Conservation (phyloP, 1,284 basidiomycete genomes). For the Trichosporon sp. region DNA sequence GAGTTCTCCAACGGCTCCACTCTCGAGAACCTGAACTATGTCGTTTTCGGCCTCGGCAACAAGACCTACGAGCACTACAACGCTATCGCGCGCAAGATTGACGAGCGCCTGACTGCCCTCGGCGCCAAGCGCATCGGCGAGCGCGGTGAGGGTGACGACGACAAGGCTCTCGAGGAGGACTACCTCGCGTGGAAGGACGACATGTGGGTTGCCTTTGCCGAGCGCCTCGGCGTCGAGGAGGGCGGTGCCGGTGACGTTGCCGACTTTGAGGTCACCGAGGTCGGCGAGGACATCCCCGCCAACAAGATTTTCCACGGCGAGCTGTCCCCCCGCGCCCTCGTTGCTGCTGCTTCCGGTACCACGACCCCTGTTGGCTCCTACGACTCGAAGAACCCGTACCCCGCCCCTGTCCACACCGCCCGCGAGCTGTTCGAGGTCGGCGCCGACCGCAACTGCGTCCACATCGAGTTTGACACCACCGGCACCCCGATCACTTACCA, state of each 20-base stretch:
- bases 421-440: conserved; percentile 80
- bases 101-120: conserved; percentile 72
- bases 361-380: conserved; percentile 62
- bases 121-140: conserved; percentile 86
- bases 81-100: conserved; percentile 78
- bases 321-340: conserved; percentile 83
- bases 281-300: conserved; percentile 64
- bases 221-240: conserved; percentile 84
- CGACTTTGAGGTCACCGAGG: conserved; percentile 88
- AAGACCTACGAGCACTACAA: conserved; percentile 97
- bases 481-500: conserved; percentile 80
- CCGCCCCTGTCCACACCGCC: conserved; percentile 75
- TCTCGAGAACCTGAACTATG: conserved; percentile 87
- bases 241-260: conserved; percentile 93
- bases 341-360: conserved; percentile 45
- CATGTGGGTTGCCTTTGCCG: conserved; percentile 89
- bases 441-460: conserved; percentile 87
- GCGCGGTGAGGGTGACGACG: conserved; percentile 95
- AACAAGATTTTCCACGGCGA: conserved; percentile 93
- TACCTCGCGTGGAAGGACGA: conserved; percentile 99
- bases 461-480: conserved; percentile 91
- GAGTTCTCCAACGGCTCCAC: conserved; percentile 73
- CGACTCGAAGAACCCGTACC: conserved; percentile 95
- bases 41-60: conserved; percentile 93
- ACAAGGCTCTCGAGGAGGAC: conserved; percentile 99